These are phyloP conservation scores for Neophaeococcomyces aloes DNA, from an alignment of 2,329 filamentous ascomycete species.

Conservation along the genomic window DNA sequence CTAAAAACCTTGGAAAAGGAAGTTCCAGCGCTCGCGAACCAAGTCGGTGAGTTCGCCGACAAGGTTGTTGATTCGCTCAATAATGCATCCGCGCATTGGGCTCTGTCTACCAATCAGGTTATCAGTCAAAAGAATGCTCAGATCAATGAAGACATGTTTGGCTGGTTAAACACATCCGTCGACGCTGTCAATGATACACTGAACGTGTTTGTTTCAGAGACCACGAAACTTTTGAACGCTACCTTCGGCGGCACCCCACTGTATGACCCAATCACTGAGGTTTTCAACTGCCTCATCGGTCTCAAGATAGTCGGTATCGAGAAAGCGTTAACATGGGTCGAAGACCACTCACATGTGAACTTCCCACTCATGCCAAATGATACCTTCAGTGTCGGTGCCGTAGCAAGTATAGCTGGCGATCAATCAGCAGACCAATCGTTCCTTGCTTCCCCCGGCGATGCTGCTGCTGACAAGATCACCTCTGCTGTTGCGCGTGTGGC, in stretches of 20 bases:
- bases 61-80: conserved; percentile 64
- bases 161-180: conserved; percentile 78
- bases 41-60: conserved; percentile 70
- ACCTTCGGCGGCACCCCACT: conserved; percentile 78
- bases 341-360: conserved; percentile 70
- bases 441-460: conserved; percentile 62
- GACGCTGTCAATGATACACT: conserved; percentile 74
- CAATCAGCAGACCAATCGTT: conserved; percentile 54
- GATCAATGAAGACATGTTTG: conserved; percentile 75
- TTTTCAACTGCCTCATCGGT: conserved; percentile 77
- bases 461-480: conserved; percentile 71
- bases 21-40: conserved; percentile 60
- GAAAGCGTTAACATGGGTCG: conserved; percentile 85
- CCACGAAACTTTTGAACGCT: conserved; percentile 59
- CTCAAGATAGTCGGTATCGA: conserved; percentile 78
- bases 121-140: conserved; percentile 55
- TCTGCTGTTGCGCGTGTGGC: conserved; percentile 62
- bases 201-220: conserved; percentile 68
- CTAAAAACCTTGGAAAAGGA: conserved; percentile 62
- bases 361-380: conserved; percentile 70
- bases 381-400: conserved; percentile 71
- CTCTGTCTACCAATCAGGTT: conserved; percentile 61
- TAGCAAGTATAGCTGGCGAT: conserved; percentile 40
- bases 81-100: conserved; percentile 66
- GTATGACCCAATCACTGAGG: conserved; percentile 63